Evolutionary conservation across 495 filamentous ascomycete species (phyloP), one percentile per base, ranked within the genome.

Genomic region (Saxispiralis lemnorum): DNA sequence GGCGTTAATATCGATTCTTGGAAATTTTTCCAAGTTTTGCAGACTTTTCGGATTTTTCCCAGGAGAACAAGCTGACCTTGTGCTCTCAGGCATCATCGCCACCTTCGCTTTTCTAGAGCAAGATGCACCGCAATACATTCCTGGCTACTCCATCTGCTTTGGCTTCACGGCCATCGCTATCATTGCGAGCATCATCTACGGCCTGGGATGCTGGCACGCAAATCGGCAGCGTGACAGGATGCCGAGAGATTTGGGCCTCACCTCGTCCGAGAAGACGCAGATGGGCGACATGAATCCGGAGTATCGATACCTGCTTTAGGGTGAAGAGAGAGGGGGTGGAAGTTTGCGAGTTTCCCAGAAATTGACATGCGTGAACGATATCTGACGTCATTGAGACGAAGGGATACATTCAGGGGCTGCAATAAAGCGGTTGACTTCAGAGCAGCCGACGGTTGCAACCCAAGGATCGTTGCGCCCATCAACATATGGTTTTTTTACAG

Each of bases 31-130:
- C 13, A 4, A 6, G 16, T 35, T 6, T 6, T 6, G 4, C 13
- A 6, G 16, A 14, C 33, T 35, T 35, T 35, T 3, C 16, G 4
- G 12, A 33, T 33, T 7, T 7, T 33, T n/a, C n/a, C 31, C 7
- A 33, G 31, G 7, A 33, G n/a, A 5, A 35, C 4, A 12, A 2
- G 37, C 37, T 24, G 13, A 18, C 13, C 36, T 36, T 18, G 17
- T 32, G 95, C 51, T 80, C 86, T 47, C 87, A 85, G 31, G 88
- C 12, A 92, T 97, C 50, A 85, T 95, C 43, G 71, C 88, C 0
- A 87, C 84, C 0, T 95, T 79, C 61, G 67, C 76, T 0, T 97
- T 96, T 60, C 51, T 89, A 18, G 51, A 57, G 6, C 75, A 68
- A 37, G 83, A 95, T 56, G 75, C 72, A 1, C 79, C 81, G 6